Evolutionary conservation across 2,329 filamentous ascomycete genomes (phyloP), one percentile per base, ranked within the genome.

Genomic region (Botryotinia convoluta): DNA sequence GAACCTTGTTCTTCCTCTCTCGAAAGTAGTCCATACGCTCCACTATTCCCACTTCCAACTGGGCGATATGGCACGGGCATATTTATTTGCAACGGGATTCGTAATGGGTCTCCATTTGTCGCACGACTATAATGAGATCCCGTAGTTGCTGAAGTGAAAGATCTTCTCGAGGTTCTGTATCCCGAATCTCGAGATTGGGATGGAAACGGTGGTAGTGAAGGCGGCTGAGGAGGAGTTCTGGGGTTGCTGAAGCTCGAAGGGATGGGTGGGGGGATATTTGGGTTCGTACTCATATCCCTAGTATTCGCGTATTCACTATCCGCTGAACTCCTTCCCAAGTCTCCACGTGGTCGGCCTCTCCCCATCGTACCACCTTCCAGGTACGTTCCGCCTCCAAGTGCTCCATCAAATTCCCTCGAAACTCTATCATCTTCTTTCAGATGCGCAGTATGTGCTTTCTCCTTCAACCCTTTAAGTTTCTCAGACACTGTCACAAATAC

Each of bases 331-430:
- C 37, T n/a, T 16, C 48, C 35, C 0, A 37, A n/a, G 10, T 42
- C 39, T 12, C 29, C n/a, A 42, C 10, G 20, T 4, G n/a, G n/a
- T 37, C 12, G 10, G 26, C 12, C 65, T 29, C 48, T 57, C 1
- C 65, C 48, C 65, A 69, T 57, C 16, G 37, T 69, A 7, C 65
- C 65, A 18, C 65, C 35, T 29, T 69, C 65, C 1, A 69, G 29
- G 26, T 69, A 69, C 18, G 29, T 42, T 26, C 48, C 65, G 22
- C 65, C 65, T 7, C 65, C 65, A 22, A 69, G 65, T 48, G 48
- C 48, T 14, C 35, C 48, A 16, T 69, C 65, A 9, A 69, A 69
- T 42, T 69, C 65, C n/a, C 48, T 57, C 10, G 65, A 69, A 39
- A 44, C 8, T 10, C 65, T 57, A 16, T 69, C 65, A 10, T 69